Evolutionary conservation across 73 alveolate species (phyloP).

Genomic region (Tetrahymena elliotti): DNA sequence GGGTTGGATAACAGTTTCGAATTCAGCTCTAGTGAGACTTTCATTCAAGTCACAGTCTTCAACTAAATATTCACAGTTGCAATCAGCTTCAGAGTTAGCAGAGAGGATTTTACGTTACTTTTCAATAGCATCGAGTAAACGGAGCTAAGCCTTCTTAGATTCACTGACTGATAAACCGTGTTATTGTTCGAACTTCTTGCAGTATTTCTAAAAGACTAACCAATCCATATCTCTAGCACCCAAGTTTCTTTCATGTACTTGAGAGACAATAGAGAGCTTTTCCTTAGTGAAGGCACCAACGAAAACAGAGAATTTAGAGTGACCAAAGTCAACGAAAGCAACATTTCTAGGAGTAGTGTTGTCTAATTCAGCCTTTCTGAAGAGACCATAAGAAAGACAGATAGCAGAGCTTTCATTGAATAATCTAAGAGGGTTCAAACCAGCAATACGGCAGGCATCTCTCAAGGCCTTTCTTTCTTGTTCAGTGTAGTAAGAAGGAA

Average conservation of each 20-base stretch:
- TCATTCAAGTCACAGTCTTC: constrained; percentile 90
- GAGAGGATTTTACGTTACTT: constrained; percentile 86
- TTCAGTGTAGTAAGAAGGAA: constrained; percentile 84
- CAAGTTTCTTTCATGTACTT: constrained; percentile 78
- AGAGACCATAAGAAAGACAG: constrained; percentile 93
- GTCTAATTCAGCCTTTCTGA: constrained; percentile 81
- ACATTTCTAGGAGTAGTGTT: constrained; percentile 80
- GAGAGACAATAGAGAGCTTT: constrained; percentile 70
- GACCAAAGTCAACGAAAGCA: constrained; percentile 94
- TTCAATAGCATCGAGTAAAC: constrained; percentile 87
- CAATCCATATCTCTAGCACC: constrained; percentile 95
- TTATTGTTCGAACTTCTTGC: constrained; percentile 72
- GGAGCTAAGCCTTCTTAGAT: constrained; percentile 68
- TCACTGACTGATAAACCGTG: constrained; percentile 78
- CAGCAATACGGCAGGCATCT: constrained; percentile 86
- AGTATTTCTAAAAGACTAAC: constrained; percentile 65
- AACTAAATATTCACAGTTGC: constrained; percentile 76
- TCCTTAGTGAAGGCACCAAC: constrained; percentile 82
- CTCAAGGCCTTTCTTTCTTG: constrained; percentile 89
- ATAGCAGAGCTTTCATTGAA: constrained; percentile 96
- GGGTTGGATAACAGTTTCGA: constrained; percentile 62
- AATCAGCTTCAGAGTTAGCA: constrained; percentile 80
- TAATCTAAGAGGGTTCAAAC: constrained; percentile 72
- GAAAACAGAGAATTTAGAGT: constrained; percentile 77
- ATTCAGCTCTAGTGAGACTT: constrained; percentile 79